Evolutionary conservation across 352 stramenopile species (phyloP), one percentile per base, ranked within the genome.

Genomic region (Blastocystis sp.): DNA sequence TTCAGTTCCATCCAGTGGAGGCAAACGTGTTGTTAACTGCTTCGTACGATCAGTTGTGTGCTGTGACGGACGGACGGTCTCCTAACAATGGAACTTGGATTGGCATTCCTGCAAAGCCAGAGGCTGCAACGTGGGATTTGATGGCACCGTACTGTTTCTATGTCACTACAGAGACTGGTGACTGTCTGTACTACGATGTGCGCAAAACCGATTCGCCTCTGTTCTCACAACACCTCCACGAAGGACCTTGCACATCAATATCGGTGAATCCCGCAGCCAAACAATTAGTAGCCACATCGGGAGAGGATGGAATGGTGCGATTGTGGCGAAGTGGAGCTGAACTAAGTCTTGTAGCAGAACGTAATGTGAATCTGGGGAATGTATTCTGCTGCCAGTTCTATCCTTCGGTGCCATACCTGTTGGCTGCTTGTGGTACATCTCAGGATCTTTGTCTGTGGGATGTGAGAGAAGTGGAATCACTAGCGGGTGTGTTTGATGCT

Each of bases 261-360:
- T 93, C 92, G 24, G 95, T 96, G 87, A 94, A 90, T 69, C 87
- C 90, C 74, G 92, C 93, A 46, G 91, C 95, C 66, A 92, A 95
- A 21, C 95, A 95, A 59, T 92, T 98, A 89, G 91, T 98, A 65
- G 93, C 95, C 29, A 98, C 95, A 2, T 95, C 93, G 54, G 94
- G 94, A 11, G 92, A 96, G n/a, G 95, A 99, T 91, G 98, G 98
- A 91, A 97, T 94, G 7, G 95, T 98, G 63, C 97, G 97, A 88
- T 90, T 99, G 57, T 99, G 96, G 96, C 95, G 98, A 87, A 88
- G 95, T 21, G 35, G 35, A 21, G 58, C 6, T 11, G 75, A 56
- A 24, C 92, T 93, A 1, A 86, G 91, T 66, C 95, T 91, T 87
- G 91, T 96, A 81, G 93, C 91, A 0, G 94, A 93, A 16, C 96